Evolutionary conservation across 2,329 filamentous ascomycete species (phyloP), one percentile per base, ranked within the genome.

Genomic region (Daldinia eschscholtzii): DNA sequence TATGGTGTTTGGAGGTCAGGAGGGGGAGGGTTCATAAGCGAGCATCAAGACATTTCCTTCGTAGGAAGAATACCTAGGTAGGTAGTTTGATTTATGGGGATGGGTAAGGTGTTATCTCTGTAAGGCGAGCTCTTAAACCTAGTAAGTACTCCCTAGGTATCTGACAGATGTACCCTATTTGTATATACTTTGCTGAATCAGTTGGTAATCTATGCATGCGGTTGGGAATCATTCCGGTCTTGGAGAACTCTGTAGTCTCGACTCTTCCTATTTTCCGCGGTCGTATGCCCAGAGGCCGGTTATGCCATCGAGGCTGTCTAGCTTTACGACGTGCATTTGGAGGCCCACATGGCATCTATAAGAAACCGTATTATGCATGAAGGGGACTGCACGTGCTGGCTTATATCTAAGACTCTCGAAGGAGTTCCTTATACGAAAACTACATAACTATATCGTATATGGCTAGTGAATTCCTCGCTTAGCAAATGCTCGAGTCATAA

Each of bases 301-400:
- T 50, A 30, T 18, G 13, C 35, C 30, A 30, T 15, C 13, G 18
- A 28, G 46, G 46, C 26, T 18, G 46, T 30, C 26, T 30, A 33
- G 15, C 7, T 33, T 15, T 52, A 52, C 46, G 7, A 52, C 26
- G 26, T 52, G 46, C 46, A 52, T 41, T 39, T 48, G 15, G 23
- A n/a, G 35, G 33, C 35, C 61, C 61, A 65, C 65, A 33, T 46
- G 20, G 33, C 28, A 62, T 53, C 61, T 50, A 35, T 53, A 55
- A 10, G n/a, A 57, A 57, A 42, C 15, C 23, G 48, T 48, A 58
- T 57, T 58, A 68, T 68, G 53, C 65, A 65, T 61, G 35, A 55
- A 9, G 12, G 6, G 0, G 33, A 18, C 15, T 48, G 46, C 61
- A 68, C 65, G 61, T 68, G 65, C 33, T 46, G 13, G 9, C 6